A percentile compares a stretch with the other conserved stretches of the same genome.
Evolutionary conservation across 257 asterid genomes (phyloP).

Genomic region (Gentiana macrophylla): DNA sequence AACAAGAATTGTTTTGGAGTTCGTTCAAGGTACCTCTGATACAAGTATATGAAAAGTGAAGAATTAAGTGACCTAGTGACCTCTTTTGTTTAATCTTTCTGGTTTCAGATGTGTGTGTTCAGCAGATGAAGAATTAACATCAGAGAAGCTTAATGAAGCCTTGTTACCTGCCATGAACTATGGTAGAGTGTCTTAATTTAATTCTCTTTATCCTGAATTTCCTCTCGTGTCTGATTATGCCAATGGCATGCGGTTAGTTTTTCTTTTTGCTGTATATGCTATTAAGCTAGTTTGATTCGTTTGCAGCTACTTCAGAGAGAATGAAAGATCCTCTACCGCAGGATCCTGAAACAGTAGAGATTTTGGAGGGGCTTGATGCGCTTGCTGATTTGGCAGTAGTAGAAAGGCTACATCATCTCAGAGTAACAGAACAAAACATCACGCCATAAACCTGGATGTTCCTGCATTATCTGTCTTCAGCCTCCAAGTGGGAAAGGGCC

Average conservation of each 20-base stretch:
- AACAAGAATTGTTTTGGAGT: no score
- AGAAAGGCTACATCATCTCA: conserved; percentile 39
- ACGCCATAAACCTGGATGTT: conserved; percentile 61
- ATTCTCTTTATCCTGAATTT: background rate
- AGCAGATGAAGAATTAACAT: conserved; percentile 52
- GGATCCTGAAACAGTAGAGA: conserved; percentile 25
- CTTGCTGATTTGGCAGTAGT: conserved; percentile 57
- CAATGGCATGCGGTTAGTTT: background rate
- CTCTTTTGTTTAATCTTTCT: background rate
- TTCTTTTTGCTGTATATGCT: background rate
- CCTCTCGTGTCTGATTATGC: background rate
- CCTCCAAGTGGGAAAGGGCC: conserved; percentile 71
- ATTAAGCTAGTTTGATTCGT: conserved; percentile 11
- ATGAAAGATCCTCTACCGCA: conserved; percentile 29
- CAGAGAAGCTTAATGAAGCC: conserved; percentile 43
- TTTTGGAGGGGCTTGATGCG: conserved; percentile 62
- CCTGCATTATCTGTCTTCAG: conserved; percentile 78
- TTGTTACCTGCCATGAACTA: conserved; percentile 34
- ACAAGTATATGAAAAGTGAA: no score
- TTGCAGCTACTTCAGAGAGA: conserved; percentile 41
- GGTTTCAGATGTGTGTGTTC: conserved; percentile 64
- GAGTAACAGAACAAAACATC: conserved; percentile 54
- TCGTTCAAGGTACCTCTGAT: no score
- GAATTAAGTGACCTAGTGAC: no score
- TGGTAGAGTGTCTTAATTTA: conserved; percentile 23